phyloP scores from a whole-genome alignment of 192 early-diverging fungal genomes.

The Mortierella hygrophila region DNA sequence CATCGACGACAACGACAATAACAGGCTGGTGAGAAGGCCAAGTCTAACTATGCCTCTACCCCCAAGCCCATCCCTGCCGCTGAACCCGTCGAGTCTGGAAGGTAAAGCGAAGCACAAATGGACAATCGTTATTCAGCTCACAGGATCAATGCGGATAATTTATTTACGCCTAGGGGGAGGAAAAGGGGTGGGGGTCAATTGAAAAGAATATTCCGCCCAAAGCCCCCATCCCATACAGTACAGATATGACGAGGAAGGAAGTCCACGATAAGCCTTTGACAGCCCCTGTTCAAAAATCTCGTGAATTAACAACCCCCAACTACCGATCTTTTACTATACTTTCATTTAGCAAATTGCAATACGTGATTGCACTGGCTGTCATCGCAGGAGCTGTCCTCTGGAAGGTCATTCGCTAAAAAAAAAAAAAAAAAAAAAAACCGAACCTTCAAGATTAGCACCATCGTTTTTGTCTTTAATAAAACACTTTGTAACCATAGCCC shows the following conservation, averaged over 20 bases:
- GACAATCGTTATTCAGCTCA: too few relatives aligned
- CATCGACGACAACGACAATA: background rate
- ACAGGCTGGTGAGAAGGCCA: constrained; percentile 33
- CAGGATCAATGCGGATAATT: background rate
- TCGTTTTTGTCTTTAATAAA: background rate
- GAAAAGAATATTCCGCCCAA: too few relatives aligned
- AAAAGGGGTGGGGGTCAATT: background rate
- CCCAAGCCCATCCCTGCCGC: constrained; percentile 48
- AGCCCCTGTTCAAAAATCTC: background rate
- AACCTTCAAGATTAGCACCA: background rate
- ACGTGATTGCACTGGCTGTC: constrained; percentile 36
- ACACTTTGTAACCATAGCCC: background rate
- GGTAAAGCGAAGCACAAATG: constrained; percentile 5
- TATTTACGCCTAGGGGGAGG: background rate
- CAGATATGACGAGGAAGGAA: too few relatives aligned
- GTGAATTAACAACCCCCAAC: background rate
- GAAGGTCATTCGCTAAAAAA: constrained; percentile 30
- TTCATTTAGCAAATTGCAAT: constrained; percentile 24
- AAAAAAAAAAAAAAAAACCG: background rate
- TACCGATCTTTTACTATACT: background rate
- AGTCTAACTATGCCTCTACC: constrained; percentile 20
- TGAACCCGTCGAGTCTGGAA: constrained; percentile 30
- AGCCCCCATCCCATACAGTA: too few relatives aligned
- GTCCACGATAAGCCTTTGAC: background rate
- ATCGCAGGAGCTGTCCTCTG: constrained; percentile 47